phyloP scores from a whole-genome alignment of 2,329 filamentous ascomycete genomes.

The Ascochyta koolunga region DNA sequence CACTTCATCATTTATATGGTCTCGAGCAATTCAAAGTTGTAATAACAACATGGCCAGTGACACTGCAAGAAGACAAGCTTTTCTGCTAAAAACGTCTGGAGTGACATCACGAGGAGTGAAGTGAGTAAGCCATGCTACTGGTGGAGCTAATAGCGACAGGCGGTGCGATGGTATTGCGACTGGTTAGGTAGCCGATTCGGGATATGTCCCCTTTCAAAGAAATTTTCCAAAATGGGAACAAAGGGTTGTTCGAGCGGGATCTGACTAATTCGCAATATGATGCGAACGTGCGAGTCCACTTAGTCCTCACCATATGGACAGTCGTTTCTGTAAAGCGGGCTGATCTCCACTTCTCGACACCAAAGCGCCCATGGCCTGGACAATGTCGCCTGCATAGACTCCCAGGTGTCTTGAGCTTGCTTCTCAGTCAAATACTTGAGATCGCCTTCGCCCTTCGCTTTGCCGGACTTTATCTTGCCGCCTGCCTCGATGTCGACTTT shows the following conservation, averaged over 20 bases:
- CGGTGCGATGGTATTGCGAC: neutral
- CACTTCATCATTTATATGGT: neutral
- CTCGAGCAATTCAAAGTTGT: neutral
- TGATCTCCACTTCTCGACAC: constrained; percentile 50
- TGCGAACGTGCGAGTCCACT: constrained; percentile 7
- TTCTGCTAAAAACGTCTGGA: too few species aligned
- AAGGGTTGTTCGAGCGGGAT: neutral
- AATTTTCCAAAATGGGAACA: neutral
- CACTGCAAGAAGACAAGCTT: neutral
- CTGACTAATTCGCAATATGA: neutral
- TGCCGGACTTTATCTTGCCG: constrained; percentile 50
- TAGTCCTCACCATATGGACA: constrained; percentile 41
- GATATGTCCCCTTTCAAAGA: neutral
- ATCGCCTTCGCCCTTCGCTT: constrained; percentile 50
- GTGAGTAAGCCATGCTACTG: too few species aligned
- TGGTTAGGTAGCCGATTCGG: neutral
- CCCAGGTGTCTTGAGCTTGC: constrained; percentile 51
- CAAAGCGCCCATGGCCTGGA: constrained; percentile 52
- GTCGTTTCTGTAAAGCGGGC: constrained; percentile 50
- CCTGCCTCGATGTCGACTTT: constrained; percentile 47
- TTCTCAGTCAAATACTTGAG: constrained; percentile 51
- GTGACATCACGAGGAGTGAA: neutral
- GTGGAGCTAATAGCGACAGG: too few species aligned
- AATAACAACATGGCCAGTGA: neutral
- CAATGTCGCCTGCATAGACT: constrained; percentile 41